These are phyloP conservation scores for Tricholoma sp. DNA, from an alignment of 768 basidiomycete genomes.

Conservation along the genomic window DNA sequence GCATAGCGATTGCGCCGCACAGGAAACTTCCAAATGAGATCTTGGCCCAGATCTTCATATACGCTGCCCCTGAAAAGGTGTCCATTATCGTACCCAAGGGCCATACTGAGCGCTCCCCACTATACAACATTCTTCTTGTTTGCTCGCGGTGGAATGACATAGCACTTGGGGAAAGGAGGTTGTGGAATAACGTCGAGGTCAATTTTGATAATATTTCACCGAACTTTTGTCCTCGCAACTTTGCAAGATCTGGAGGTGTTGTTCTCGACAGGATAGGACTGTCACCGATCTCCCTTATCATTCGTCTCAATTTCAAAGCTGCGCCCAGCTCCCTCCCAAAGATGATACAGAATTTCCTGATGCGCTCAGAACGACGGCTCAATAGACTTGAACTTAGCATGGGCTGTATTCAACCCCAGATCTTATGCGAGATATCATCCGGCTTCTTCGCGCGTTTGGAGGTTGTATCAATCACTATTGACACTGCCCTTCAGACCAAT, in stretches of 20 bases:
- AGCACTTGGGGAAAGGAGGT: not conserved
- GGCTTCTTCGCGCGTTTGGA: not conserved
- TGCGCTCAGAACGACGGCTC: not conserved
- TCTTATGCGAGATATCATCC: not conserved
- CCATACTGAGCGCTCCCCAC: not conserved
- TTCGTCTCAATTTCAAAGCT: not conserved
- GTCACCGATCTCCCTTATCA: not conserved
- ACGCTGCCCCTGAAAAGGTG: not conserved
- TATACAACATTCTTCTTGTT: not conserved
- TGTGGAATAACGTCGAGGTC: not conserved
- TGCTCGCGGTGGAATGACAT: not conserved
- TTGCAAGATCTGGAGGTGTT: not conserved
- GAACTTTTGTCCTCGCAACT: not conserved
- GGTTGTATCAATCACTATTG: not conserved
- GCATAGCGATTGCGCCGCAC: not conserved
- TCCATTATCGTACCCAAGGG: not conserved
- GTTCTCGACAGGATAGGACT: not conserved
- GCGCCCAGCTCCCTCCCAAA: not conserved
- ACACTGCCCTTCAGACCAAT: not conserved
- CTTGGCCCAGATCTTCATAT: not conserved
- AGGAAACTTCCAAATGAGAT: not conserved
- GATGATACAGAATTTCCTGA: not conserved
- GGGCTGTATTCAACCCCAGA: not conserved
- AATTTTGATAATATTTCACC: not conserved
- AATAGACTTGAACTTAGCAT: not conserved